Evolutionary conservation across 75 land plant species (phyloP), one percentile per base, ranked within the genome.

Genomic region (Selaginella moellendorffii): DNA sequence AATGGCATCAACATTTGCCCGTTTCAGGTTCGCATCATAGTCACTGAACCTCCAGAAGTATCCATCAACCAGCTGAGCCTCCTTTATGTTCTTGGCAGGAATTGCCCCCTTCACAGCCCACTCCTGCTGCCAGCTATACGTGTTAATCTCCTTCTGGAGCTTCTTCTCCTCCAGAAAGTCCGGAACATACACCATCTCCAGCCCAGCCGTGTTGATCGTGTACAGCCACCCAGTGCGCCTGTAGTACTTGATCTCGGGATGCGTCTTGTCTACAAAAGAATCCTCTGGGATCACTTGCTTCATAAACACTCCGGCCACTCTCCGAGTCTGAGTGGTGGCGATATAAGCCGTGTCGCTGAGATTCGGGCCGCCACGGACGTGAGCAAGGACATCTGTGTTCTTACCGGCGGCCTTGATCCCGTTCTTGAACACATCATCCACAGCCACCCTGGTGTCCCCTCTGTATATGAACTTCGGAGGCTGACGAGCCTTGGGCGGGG

Each of bases 71-170:
- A 5, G 59, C 21, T 21, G 59, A 56, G 59, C 59, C 24, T 21
- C 9, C 24, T 21, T 9, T 8, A 56, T 21, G n/a, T 56, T 56
- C 59, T 56, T 56, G 8, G 17, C 59, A 8, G 8, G 8, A 19
- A 56, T 56, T 8, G 5, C 25, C 5, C 24, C 59, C 24, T 56
- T 56, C 8, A 56, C 59, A 56, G 59, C 59, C 59, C 59, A 56
- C 24, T 56, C 59, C 21, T 56, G 59, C 59, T 56, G 59, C 17
- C n/a, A 56, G 5, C 24, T 19, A 56, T 8, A 56, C 46, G 10
- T 5, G 10, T 36, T 36, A 5, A 56, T 5, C 19, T 21, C 25
- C 59, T 56, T 56, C 10, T 36, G 10, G n/a, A 8, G 5, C 19
- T 19, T 19, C 14, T 36, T 5, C 10, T 14, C 14, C 5, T 5